Evolutionary conservation across 305 asterid genomes (phyloP), one percentile per base, ranked within the genome.

Genomic region (Euphrasia arctica): DNA sequence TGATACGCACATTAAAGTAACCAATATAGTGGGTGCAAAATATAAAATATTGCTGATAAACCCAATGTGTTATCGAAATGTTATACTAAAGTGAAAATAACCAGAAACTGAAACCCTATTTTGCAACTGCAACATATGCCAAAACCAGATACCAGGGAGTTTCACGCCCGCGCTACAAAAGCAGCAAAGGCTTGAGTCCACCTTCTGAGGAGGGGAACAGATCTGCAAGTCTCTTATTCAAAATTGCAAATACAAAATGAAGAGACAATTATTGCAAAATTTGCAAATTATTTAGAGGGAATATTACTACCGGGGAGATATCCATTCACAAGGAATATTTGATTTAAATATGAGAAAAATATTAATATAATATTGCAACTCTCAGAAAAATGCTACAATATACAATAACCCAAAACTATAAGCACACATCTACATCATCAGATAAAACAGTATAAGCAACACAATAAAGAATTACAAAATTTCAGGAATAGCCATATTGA

Each of bases 161-260:
- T 79, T 74, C 65, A 77, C 69, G 69, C 66, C 64, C 73, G 57
- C 59, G 34, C 68, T 49, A 64, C 45, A 62, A 77, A 70, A 71
- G 79, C 80, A 70, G 80, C 82, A 74, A 62, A 75, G 64, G 84
- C 78, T 67, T 65, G 68, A 81, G 73, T 68, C 78, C 63, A 50
- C 73, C 77, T 63, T 73, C 82, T 84, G 48, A 69, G 70, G 79
- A 73, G 68, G 67, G 72, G 74, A 66, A 66, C 63, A 70, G 50
- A 79, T 79, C 83, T 79, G 88, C 88, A 82, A 54, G 61, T 66
- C 75, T 69, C 68, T 70, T 62, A 73, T 79, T 63, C 77, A 76
- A 73, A 70, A 43, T 54, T 69, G 66, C 74, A 76, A 63, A 67
- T 68, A 73, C 68, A 62, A 74, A 68, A 70, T 60, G 22, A 18